Base-by-base conservation (phyloP, 805 yeast species). In the Candida odintsovae region DNA sequence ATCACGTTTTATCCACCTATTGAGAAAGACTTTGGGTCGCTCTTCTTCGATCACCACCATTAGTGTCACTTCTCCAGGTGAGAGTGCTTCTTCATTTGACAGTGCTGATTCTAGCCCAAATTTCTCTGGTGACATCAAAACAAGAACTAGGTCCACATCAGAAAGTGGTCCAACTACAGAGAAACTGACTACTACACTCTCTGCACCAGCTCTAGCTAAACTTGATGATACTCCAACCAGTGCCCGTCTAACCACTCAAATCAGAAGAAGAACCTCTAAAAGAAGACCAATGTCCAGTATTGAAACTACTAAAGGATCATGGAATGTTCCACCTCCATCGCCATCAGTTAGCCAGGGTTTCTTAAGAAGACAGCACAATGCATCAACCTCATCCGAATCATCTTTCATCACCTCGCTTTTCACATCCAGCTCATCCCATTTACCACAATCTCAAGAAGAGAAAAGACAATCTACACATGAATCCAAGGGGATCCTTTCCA, bases 361-460 rank as follows among this genome's bases (percentile, higher is more conserved):
- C 44, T 83, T 83, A 66, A 70, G 85, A 52, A 75, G 82, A 50
- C 86, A 82, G 49, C 88, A 82, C 55, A 73, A 76, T 41, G 74
- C 86, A 47, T 75, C 83, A n/a, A 76, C 74, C 42, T 80, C 86
- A 0, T 76, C 83, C 0, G 84, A 79, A 46, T 71, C 80, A 1
- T 72, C 80, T 0, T 46, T 71, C 2, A 62, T 71, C 47, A 70
- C 65, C 26, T 54, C 66, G 16, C 48, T 68, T 21, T 70, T 68
- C 49, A 68, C 68, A 44, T 70, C 72, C 42, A 67, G 73, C 12
- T 59, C 65, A 5, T 43, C 61, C 3, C 51, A 54, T 26, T 41
- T 50, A 15, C 51, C 56, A 18, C 50, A 49, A 22, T 31, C 55
- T 8, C 48, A 47, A 11, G 55, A 52, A 8, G 58, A 57, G 3